Conservation (phyloP, 2,329 filamentous ascomycete genomes). For the Coniochaeta sp. region DNA sequence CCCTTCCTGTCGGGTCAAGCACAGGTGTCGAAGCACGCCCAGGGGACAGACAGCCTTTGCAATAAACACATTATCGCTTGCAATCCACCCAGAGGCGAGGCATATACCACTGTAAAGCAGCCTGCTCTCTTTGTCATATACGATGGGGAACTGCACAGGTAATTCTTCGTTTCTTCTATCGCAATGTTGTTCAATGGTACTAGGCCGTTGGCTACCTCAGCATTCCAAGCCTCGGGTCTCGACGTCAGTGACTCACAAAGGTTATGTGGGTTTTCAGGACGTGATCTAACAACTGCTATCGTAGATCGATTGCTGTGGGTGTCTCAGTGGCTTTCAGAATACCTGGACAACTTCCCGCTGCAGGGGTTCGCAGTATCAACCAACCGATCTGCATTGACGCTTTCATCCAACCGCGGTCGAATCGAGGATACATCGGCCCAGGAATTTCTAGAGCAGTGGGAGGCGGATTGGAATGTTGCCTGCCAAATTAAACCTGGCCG, state of each 20-base stretch:
- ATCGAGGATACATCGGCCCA: neutral
- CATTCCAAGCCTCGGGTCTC: too few species aligned
- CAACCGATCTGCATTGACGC: neutral
- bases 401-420: neutral
- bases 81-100: too few species aligned
- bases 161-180: neutral
- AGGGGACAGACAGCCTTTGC: neutral
- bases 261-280: neutral
- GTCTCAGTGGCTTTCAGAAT: neutral
- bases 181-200: neutral
- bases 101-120: neutral
- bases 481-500: neutral
- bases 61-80: neutral
- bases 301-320: neutral
- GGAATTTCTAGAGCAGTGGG: neutral
- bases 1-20: neutral
- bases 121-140: neutral
- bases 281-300: neutral
- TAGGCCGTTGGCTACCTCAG: neutral
- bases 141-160: neutral
- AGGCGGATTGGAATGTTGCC: neutral
- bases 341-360: neutral
- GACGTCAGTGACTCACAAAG: neutral
- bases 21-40: neutral
- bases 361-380: neutral